Evolutionary conservation across 1,139 yeast species (phyloP).

Genomic region (Meyerozyma athensensis): DNA sequence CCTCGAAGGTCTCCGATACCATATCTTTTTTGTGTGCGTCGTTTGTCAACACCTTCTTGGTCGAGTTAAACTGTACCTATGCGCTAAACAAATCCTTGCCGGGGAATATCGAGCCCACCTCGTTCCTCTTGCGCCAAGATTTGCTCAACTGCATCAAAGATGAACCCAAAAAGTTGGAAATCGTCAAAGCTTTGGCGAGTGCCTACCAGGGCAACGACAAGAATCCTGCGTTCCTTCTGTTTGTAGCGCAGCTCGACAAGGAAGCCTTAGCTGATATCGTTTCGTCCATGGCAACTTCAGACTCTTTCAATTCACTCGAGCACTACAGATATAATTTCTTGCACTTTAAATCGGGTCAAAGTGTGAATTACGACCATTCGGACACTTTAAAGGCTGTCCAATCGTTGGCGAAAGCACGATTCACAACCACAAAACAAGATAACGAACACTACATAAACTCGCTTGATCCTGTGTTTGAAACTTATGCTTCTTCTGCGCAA

Average conservation of each 20-base stretch:
- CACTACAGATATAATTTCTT: slow-evolving; percentile 19
- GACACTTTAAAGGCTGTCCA: slow-evolving; percentile 19
- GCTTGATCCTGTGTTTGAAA: slow-evolving; percentile 11
- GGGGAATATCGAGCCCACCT: slow-evolving; percentile 5
- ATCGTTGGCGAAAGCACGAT: slow-evolving; percentile 14
- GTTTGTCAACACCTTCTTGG: slow-evolving; percentile 19
- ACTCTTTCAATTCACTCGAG: slow-evolving; percentile 18
- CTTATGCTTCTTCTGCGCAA: slow-evolving; percentile 10
- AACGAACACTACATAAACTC: slow-evolving; percentile 18
- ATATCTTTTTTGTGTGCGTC: slow-evolving; percentile 15
- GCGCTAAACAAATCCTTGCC: slow-evolving; percentile 11
- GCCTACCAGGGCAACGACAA: slow-evolving; percentile 11
- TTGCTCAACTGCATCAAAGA: slow-evolving; percentile 16
- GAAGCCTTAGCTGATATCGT: neutral
- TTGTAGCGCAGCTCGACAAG: neutral
- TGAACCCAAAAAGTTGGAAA: slow-evolving; percentile 13
- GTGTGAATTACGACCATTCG: slow-evolving; percentile 27
- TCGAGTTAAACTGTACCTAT: slow-evolving; percentile 23
- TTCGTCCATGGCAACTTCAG: neutral
- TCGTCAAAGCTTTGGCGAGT: slow-evolving; percentile 13
- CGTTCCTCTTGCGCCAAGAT: slow-evolving; percentile 14
- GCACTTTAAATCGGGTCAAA: slow-evolving; percentile 29
- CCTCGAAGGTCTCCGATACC: slow-evolving; percentile 18
- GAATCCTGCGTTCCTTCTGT: slow-evolving; percentile 4
- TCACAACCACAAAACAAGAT: slow-evolving; percentile 13